Conservation (phyloP, 495 filamentous ascomycete species). For the Hypomontagnella submonticulosa region DNA sequence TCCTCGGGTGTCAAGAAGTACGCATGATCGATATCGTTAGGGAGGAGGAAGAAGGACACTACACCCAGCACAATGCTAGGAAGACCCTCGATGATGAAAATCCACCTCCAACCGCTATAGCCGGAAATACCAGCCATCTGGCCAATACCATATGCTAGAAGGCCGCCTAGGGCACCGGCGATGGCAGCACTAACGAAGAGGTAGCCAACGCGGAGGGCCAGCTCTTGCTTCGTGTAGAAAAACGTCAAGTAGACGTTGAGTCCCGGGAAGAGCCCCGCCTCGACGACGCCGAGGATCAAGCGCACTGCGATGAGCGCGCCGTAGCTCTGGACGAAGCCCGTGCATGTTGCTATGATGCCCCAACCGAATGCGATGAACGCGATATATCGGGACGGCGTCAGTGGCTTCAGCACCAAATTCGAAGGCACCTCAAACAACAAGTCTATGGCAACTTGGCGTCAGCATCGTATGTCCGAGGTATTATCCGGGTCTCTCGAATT, state of each 20-base stretch:
- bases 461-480: neutral
- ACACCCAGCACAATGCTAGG: slow-evolving; percentile 73
- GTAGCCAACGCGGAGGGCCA: slow-evolving; percentile 78
- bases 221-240: slow-evolving; percentile 79
- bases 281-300: slow-evolving; percentile 70
- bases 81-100: slow-evolving; percentile 78
- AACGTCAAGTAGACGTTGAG: slow-evolving; percentile 76
- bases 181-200: slow-evolving; percentile 81
- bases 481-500: neutral
- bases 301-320: slow-evolving; percentile 61
- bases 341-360: slow-evolving; percentile 77
- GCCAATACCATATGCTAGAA: slow-evolving; percentile 79
- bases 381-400: slow-evolving; percentile 75
- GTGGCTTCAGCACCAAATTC: slow-evolving; percentile 71
- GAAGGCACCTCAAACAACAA: slow-evolving; percentile 70
- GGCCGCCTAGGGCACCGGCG: slow-evolving; percentile 79
- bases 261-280: slow-evolving; percentile 78
- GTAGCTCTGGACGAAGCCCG: slow-evolving; percentile 71
- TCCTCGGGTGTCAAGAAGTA: slow-evolving; percentile 71
- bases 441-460: slow-evolving; percentile 43
- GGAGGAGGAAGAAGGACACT: slow-evolving; percentile 69
- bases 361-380: slow-evolving; percentile 71
- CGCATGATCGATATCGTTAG: slow-evolving; percentile 71
- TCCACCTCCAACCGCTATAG: slow-evolving; percentile 72
- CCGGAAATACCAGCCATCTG: slow-evolving; percentile 74